phyloP scores from a whole-genome alignment of 2,329 filamentous ascomycete species.

The Huntiella moniliformis region DNA sequence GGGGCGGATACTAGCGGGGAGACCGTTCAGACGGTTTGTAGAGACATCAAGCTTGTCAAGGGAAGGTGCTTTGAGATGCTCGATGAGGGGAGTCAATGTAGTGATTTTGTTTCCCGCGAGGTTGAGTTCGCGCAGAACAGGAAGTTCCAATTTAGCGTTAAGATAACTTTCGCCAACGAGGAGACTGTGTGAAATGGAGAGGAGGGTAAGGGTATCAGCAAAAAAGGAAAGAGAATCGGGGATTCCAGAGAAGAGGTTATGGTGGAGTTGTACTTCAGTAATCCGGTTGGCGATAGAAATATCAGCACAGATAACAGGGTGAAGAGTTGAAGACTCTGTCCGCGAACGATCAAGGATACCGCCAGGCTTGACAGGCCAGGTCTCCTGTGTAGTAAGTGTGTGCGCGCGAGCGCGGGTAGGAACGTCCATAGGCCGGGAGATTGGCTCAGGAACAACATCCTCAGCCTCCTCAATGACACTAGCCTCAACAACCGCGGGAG shows the following conservation, averaged over 20 bases:
- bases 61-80: conserved; percentile 50
- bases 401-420: conserved; percentile 29
- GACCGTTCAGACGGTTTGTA: conserved; percentile 55
- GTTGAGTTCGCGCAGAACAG: conserved; percentile 58
- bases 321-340: conserved; percentile 41
- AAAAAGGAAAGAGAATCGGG: conserved; percentile 56
- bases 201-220: conserved; percentile 46
- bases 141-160: conserved; percentile 46
- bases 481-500: not conserved
- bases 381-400: conserved; percentile 27
- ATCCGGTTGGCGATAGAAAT: conserved; percentile 33
- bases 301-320: conserved; percentile 37
- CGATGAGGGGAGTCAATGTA: conserved; percentile 45
- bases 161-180: conserved; percentile 48
- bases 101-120: conserved; percentile 56
- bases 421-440: conserved; percentile 15
- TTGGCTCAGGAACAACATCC: not conserved
- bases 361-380: conserved; percentile 37
- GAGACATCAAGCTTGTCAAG: conserved; percentile 66
- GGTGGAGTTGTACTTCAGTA: conserved; percentile 48
- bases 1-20: conserved; percentile 44
- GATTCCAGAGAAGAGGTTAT: conserved; percentile 55
- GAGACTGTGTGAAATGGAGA: conserved; percentile 62
- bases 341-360: conserved; percentile 52
- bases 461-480: not conserved